These are phyloP conservation scores for Hemisphaericaspora xylofermentans DNA, from an alignment of 1,139 yeast species.

Conservation along the genomic window DNA sequence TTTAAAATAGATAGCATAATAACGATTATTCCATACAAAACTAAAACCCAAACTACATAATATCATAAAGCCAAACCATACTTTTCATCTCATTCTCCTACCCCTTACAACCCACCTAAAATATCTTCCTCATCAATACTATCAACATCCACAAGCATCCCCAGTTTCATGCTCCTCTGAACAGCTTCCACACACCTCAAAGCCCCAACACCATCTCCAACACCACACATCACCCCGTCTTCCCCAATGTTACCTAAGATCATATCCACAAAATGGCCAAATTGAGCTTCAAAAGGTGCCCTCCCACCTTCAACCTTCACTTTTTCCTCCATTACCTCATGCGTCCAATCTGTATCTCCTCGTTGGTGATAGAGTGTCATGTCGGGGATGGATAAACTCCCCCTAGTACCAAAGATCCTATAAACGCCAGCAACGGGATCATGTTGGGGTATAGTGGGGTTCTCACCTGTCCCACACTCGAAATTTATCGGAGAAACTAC, in stretches of 20 bases:
- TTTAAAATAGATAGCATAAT: too few species aligned
- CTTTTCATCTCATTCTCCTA: too few species aligned
- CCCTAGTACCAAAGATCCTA: slow-evolving; percentile 36
- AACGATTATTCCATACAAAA: too few species aligned
- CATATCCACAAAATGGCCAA: slow-evolving; percentile 36
- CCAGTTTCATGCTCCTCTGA: slow-evolving; percentile 34
- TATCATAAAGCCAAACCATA: too few species aligned
- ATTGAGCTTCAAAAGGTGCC: slow-evolving; percentile 7
- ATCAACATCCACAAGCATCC: slow-evolving; percentile 33
- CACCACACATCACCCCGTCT: slow-evolving; percentile 32
- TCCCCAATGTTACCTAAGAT: slow-evolving; percentile 30
- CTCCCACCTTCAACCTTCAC: neutral
- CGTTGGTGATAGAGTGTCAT: slow-evolving; percentile 34
- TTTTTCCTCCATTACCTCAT: neutral
- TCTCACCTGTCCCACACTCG: slow-evolving; percentile 43
- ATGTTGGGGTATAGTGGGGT: slow-evolving; percentile 36
- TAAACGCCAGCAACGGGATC: slow-evolving; percentile 33
- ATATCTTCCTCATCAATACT: too few species aligned
- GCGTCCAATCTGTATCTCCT: slow-evolving; percentile 1
- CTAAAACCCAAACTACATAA: too few species aligned
- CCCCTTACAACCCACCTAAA: too few species aligned
- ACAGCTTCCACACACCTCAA: slow-evolving; percentile 37
- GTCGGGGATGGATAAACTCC: slow-evolving; percentile 41
- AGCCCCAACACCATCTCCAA: slow-evolving; percentile 42
- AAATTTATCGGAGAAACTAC: slow-evolving; percentile 41